Conservation (phyloP, 129 eudicot species). For the Ambrosia artemisiifolia region DNA sequence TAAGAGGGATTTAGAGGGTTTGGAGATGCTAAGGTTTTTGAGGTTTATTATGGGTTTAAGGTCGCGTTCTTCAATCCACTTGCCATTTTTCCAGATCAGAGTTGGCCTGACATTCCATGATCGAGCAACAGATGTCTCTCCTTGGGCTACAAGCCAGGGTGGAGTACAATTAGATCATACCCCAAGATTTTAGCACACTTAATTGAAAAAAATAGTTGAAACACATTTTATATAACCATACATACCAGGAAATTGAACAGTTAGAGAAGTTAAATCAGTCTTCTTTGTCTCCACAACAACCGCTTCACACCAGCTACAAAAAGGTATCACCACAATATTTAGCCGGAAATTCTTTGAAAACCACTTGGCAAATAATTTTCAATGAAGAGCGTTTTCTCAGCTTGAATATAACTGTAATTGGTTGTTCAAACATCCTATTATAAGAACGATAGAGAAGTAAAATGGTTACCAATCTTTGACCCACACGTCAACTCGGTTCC, state of each 20-base stretch:
- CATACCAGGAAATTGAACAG: slow-evolving; percentile 79
- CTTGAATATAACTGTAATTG: background rate
- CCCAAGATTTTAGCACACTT: background rate
- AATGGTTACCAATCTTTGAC: slow-evolving; percentile 65
- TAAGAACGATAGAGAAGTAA: background rate
- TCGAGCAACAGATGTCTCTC: slow-evolving; percentile 57
- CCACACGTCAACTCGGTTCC: slow-evolving; percentile 90
- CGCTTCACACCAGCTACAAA: slow-evolving; percentile 92
- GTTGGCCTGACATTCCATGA: slow-evolving; percentile 81
- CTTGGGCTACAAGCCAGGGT: slow-evolving; percentile 51
- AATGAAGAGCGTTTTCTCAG: background rate
- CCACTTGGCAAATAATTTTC: background rate
- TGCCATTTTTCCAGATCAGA: slow-evolving; percentile 64
- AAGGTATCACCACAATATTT: background rate
- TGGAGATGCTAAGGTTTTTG: slow-evolving; percentile 63
- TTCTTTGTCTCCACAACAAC: slow-evolving; percentile 61
- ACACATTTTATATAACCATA: background rate
- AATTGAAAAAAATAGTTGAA: background rate
- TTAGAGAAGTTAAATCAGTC: slow-evolving; percentile 59
- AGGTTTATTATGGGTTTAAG: slow-evolving; percentile 59
- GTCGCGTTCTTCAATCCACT: slow-evolving; percentile 75
- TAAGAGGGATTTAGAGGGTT: slow-evolving; percentile 78
- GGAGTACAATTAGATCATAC: slow-evolving; percentile 1
- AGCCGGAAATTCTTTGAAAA: background rate
- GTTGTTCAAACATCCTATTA: background rate